Conservation (phyloP, 2,329 filamentous ascomycete genomes). For the Alternaria novae-zelandiae region DNA sequence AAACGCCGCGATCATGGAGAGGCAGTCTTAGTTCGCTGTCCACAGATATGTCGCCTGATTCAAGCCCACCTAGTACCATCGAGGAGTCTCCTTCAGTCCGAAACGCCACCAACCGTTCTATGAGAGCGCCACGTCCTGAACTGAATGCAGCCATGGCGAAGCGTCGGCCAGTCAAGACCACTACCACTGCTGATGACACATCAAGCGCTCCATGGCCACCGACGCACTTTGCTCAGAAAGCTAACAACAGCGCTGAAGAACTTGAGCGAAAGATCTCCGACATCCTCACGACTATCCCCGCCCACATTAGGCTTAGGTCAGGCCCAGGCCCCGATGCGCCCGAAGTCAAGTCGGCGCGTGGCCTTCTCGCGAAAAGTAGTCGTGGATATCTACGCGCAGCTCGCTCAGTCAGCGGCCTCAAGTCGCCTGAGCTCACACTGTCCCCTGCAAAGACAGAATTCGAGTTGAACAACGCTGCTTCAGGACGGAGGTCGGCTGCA, state of each 20-base stretch:
- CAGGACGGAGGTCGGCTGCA: slow-evolving; percentile 38
- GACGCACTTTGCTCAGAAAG: slow-evolving; percentile 41
- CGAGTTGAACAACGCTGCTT: slow-evolving; percentile 30
- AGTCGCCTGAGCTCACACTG: slow-evolving; percentile 46
- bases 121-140: slow-evolving; percentile 45
- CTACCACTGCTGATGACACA: slow-evolving; percentile 47
- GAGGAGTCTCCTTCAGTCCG: slow-evolving; percentile 48
- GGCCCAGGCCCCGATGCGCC: slow-evolving; percentile 38
- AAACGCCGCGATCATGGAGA: slow-evolving; percentile 41
- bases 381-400: slow-evolving; percentile 41
- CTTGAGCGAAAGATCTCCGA: slow-evolving; percentile 81
- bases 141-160: slow-evolving; percentile 54
- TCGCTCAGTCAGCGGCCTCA: slow-evolving; percentile 41
- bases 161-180: slow-evolving; percentile 38
- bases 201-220: slow-evolving; percentile 43
- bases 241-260: slow-evolving; percentile 58
- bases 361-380: slow-evolving; percentile 36
- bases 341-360: slow-evolving; percentile 37
- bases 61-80: slow-evolving; percentile 36
- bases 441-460: slow-evolving; percentile 46
- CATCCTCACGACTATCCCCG: slow-evolving; percentile 78
- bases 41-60: slow-evolving; percentile 39
- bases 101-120: slow-evolving; percentile 31
- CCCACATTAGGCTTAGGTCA: slow-evolving; percentile 74
- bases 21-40: slow-evolving; percentile 40